These are phyloP conservation scores for Phytophthora capsici DNA, from an alignment of 352 stramenopile genomes.

Conservation along the genomic window DNA sequence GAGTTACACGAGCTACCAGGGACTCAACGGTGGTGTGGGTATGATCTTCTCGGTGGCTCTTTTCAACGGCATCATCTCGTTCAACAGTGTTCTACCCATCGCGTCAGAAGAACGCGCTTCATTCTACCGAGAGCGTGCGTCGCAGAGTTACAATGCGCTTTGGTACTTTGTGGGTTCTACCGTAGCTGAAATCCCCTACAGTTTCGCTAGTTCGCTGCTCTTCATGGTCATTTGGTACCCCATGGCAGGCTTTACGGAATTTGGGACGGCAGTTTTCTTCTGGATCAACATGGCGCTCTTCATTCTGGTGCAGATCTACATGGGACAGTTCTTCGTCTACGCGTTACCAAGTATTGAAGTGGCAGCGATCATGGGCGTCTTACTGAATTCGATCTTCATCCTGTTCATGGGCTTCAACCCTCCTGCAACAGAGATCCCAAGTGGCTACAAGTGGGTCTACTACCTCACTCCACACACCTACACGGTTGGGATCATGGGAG, in stretches of 20 bases:
- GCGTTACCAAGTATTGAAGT: constrained; percentile 41
- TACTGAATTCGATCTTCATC: constrained; percentile 58
- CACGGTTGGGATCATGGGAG: constrained; percentile 20
- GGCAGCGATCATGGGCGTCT: constrained; percentile 32
- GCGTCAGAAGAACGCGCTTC: constrained; percentile 78
- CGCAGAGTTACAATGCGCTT: constrained; percentile 75
- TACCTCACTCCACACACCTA: constrained; percentile 33
- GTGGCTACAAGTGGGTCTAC: constrained; percentile 55
- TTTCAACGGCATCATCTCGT: constrained; percentile 78
- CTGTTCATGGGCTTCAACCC: constrained; percentile 62
- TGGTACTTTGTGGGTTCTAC: constrained; percentile 59
- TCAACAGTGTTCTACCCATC: constrained; percentile 73
- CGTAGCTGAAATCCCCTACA: constrained; percentile 67
- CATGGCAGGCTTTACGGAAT: constrained; percentile 47
- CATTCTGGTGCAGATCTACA: constrained; percentile 52
- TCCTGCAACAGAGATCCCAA: constrained; percentile 47
- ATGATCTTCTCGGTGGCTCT: constrained; percentile 84
- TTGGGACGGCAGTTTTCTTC: constrained; percentile 45
- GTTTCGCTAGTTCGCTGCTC: constrained; percentile 42
- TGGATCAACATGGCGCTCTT: constrained; percentile 52
- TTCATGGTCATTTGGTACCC: constrained; percentile 58
- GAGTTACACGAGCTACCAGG: constrained; percentile 49
- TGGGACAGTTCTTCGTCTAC: constrained; percentile 49
- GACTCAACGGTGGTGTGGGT: constrained; percentile 55
- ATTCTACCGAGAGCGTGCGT: constrained; percentile 65